Base-by-base conservation (phyloP, 768 basidiomycete genomes). In the Suillus discolor region DNA sequence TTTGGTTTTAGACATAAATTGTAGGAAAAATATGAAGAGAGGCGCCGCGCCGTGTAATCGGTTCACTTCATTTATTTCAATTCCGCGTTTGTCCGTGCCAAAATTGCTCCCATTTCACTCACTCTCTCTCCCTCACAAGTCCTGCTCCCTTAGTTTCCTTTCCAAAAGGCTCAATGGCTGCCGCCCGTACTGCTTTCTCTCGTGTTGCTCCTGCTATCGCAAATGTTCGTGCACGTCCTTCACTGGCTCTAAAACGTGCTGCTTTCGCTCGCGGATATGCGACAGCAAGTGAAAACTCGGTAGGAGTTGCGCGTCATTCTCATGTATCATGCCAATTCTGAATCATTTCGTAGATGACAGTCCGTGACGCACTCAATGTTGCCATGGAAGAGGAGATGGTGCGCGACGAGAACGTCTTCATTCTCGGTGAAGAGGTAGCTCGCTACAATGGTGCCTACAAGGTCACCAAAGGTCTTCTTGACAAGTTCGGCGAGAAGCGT, bases 341-440 rank as follows among this genome's bases (percentile, higher is more conserved):
- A 66, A 61, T 67, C 61, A 42, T 57, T 38, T 25, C 34, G 45
- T 63, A 96, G 94, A 94, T 97, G 96, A 99, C 96, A 63, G 97
- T 97, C 68, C 94, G 97, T 75, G 97, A 99, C 64, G 97, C 97
- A 53, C 90, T 99, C 69, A 99, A 98, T 80, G 81, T 89, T 63
- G 97, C 97, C 36, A 96, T 99, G 93, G 97, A 98, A 82, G 97
- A 99, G 81, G 97, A 99, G 82, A 99, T 99, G 97, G 77, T 90
- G 72, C 89, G 94, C 54, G 97, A 99, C 79, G 93, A 96, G 77
- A 90, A 83, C 42, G 97, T 99, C 49, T 99, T 97, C 80, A 81
- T 99, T 72, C 79, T 99, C 68, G 97, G 97, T 66, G 97, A 99
- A 80, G 97, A 99, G 77, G 97, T 99, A 67, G 97, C 97, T 60